Evolutionary conservation across 345 rosid species (phyloP), one percentile per base, ranked within the genome.

Genomic region (Eucalyptus albens): DNA sequence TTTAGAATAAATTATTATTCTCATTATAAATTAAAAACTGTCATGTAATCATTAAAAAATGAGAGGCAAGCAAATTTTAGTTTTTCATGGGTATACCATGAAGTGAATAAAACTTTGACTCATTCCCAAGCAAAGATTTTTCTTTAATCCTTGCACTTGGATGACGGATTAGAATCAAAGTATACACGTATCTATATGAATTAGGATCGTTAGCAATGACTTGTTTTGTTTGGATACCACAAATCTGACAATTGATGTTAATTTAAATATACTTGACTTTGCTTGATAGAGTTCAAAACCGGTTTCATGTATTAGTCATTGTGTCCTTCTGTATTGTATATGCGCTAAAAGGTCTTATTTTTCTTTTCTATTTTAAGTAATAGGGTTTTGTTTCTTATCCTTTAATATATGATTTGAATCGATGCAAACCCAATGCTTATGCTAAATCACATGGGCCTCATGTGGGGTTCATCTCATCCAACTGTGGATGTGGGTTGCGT

Each of bases 1-100:
- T 17, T 51, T 51, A 51, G 4, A 51, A 51, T 51, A 51, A 0
- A 53, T 1, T 4, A 0, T 53, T 53, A 19, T 53, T 53, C 0
- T 53, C 26, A 19, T 4, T 1, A 19, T 53, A 53, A 53, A 53
- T 53, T 8, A 53, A 53, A 53, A 19, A 8, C 10, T 8, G 2
- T 53, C 56, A 53, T 7, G 56, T 53, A 53, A 8, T 53, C 0
- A 53, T 53, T 53, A 53, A 53, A 53, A 60, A 27, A 62, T 5
- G 16, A 27, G 16, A 62, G 69, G 69, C 69, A 62, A 62, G 31
- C 31, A 12, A 62, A 27, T 27, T 62, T 62, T 27, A 62, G 8
- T 62, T 62, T 62, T 27, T 11, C 69, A 27, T 11, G 69, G 31
- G 33, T 12, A 62, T 6, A 27, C 31, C 69, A 29, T 27, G 69